Conservation (phyloP, 2,329 filamentous ascomycete species). For the Penicillium sp. region DNA sequence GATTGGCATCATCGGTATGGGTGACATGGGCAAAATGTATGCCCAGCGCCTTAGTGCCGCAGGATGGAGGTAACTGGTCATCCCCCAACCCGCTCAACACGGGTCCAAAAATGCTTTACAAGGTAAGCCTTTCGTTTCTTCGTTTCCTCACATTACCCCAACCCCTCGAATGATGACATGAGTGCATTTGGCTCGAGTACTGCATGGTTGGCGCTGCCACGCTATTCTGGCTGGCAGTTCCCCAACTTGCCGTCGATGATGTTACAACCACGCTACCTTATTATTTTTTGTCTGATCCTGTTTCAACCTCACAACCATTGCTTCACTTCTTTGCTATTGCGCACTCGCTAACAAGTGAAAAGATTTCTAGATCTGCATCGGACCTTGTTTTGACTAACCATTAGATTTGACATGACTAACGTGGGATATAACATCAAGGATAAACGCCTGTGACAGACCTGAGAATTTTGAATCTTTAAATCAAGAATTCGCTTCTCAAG, state of each 20-base stretch:
- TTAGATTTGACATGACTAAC: constrained; percentile 29
- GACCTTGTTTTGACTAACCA: background rate
- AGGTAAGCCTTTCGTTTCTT: constrained; percentile 18
- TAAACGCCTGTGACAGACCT: constrained; percentile 91
- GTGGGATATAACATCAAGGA: constrained; percentile 57
- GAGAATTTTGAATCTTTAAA: constrained; percentile 81
- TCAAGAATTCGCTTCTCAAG: constrained; percentile 81
- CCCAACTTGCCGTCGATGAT: constrained; percentile 82
- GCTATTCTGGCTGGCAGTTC: constrained; percentile 73
- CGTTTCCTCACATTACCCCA: constrained; percentile 2
- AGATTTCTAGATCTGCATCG: constrained; percentile 15
- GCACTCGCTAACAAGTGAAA: constrained; percentile 27
- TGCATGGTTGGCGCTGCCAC: constrained; percentile 62
- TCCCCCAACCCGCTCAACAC: constrained; percentile 11
- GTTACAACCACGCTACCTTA: constrained; percentile 99
- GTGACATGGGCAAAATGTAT: constrained; percentile 99
- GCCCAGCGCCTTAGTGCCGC: constrained; percentile 82
- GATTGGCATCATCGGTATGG: constrained; percentile 97
- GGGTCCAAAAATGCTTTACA: constrained; percentile 8
- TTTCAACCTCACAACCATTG: constrained; percentile 14
- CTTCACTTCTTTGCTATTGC: constrained; percentile 12
- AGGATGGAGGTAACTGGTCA: constrained; percentile 85
- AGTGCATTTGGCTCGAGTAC: constrained; percentile 99
- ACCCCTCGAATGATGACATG: constrained; percentile 85
- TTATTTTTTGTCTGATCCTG: constrained; percentile 75